Percentiles rank a stretch among this genome's conserved stretches.
These are phyloP conservation scores for Ganoderma lucidum DNA, from an alignment of 1,284 basidiomycete genomes.

Conservation along the genomic window DNA sequence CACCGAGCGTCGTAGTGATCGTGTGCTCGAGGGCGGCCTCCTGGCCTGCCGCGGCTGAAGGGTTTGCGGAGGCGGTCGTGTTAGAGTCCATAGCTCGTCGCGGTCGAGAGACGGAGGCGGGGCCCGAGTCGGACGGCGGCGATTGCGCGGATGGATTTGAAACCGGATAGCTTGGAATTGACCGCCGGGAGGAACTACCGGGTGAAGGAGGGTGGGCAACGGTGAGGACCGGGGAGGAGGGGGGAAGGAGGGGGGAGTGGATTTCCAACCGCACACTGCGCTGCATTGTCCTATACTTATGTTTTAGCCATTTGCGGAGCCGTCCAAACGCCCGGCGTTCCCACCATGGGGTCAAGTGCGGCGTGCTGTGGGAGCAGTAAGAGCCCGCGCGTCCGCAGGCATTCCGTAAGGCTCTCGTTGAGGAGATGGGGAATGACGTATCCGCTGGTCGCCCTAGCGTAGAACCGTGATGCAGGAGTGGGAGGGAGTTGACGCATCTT, in stretches of 20 bases:
- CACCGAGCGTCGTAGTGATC: slow-evolving; percentile 1
- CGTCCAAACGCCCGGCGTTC: neutral
- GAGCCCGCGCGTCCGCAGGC: neutral
- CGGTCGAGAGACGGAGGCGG: neutral
- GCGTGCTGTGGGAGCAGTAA: neutral
- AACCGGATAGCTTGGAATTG: neutral
- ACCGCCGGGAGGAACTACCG: neutral
- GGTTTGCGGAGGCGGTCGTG: neutral
- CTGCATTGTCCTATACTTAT: neutral
- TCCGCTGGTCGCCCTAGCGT: neutral
- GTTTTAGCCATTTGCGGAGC: neutral
- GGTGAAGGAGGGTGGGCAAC: neutral
- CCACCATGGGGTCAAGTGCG: neutral
- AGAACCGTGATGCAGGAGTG: neutral
- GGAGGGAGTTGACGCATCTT: neutral
- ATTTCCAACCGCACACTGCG: neutral
- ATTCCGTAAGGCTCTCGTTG: neutral
- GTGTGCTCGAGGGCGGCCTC: neutral
- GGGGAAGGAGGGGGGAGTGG: neutral
- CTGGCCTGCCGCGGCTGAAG: neutral
- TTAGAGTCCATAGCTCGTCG: neutral
- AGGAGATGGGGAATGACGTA: neutral
- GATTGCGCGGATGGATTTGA: neutral
- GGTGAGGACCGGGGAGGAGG: neutral
- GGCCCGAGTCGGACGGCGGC: neutral